A percentile compares a stretch with the other conserved stretches of the same genome.
These are phyloP conservation scores for Quercus bicolor DNA, from an alignment of 306 rosid species.

Conservation along the genomic window DNA sequence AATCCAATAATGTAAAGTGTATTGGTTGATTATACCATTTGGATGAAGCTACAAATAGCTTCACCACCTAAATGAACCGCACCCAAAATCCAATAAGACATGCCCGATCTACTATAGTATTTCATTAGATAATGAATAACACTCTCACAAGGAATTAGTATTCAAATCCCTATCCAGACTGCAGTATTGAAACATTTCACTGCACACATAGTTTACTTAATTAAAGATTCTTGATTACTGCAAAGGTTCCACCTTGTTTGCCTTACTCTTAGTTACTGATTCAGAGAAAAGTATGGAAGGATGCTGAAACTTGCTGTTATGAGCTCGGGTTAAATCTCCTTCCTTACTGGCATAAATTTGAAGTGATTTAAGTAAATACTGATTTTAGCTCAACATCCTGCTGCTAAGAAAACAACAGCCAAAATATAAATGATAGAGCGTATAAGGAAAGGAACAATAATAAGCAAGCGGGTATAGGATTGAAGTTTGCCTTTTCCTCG, in stretches of 20 bases:
- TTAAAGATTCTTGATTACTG: neutral
- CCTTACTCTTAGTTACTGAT: neutral
- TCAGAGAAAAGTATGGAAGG: neutral
- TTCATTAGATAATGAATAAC: neutral
- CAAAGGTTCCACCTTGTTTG: neutral
- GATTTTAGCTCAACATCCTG: neutral
- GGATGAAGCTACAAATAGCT: neutral
- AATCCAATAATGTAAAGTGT: neutral
- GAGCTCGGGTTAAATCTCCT: neutral
- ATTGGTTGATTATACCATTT: neutral
- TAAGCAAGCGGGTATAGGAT: neutral
- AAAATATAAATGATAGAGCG: neutral
- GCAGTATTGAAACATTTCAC: neutral
- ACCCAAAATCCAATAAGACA: neutral
- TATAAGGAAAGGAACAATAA: neutral
- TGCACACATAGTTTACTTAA: neutral
- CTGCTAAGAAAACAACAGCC: neutral
- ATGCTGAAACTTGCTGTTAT: neutral
- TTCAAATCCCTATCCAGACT: neutral
- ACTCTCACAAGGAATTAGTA: slow-evolving; percentile 4
- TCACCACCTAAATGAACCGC: neutral
- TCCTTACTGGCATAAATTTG: neutral
- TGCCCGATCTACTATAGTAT: neutral
- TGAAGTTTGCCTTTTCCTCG: neutral
- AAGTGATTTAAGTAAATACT: neutral